phyloP scores from a whole-genome alignment of 106 monocot genomes.

The Apostasia ramifera region DNA sequence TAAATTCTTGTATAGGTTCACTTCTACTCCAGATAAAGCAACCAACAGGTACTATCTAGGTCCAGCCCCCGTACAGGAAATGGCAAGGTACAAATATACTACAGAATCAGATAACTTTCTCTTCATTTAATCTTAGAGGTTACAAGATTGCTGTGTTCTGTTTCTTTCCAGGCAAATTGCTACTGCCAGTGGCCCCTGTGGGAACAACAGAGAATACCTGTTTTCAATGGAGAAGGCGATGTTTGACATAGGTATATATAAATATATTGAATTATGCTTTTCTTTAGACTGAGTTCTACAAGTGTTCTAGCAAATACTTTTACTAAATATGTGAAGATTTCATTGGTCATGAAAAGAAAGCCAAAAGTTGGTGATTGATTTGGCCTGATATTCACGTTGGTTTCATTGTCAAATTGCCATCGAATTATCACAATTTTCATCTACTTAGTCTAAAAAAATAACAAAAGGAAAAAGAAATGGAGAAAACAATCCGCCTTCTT shows the following conservation, averaged over 20 bases:
- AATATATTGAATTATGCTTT: not conserved
- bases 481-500: too few relatives aligned
- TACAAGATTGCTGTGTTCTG: not conserved
- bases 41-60: constrained; percentile 69
- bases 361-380: too few relatives aligned
- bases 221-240: constrained; percentile 68
- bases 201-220: constrained; percentile 78
- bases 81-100: constrained; percentile 46
- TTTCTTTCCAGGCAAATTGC: constrained; percentile 65
- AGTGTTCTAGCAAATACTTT: too few relatives aligned
- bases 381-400: too few relatives aligned
- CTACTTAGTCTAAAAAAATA: too few relatives aligned
- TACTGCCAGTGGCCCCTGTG: constrained; percentile 71
- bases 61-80: constrained; percentile 76
- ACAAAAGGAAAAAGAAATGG: too few relatives aligned
- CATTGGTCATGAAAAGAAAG: too few relatives aligned
- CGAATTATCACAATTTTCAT: too few relatives aligned
- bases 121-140: not conserved
- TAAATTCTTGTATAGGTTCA: constrained; percentile 34
- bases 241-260: constrained; percentile 46
- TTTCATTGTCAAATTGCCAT: too few relatives aligned
- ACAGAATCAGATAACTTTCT: not conserved
- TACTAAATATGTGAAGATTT: too few relatives aligned
- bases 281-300: not conserved
- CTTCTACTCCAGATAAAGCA: constrained; percentile 57